Percentiles rank a stretch among this genome's conserved stretches.
These are phyloP conservation scores for Rhodotorula sp. DNA, from an alignment of 1,284 basidiomycete genomes.

Conservation along the genomic window DNA sequence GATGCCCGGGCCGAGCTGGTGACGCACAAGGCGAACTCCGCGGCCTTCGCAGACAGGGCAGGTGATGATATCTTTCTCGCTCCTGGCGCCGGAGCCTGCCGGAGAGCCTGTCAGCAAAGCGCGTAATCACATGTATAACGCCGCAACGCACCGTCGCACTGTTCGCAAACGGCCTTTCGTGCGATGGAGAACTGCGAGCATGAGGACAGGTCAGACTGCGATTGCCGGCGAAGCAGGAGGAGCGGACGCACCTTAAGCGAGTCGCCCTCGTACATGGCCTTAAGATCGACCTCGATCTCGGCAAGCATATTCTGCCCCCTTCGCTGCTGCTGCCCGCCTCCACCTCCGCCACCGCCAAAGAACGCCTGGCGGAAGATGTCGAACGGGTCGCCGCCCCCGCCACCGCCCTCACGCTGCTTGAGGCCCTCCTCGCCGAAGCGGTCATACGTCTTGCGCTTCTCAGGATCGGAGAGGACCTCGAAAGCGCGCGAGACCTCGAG, in stretches of 20 bases:
- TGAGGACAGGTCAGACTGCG: background rate
- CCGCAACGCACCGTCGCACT: slow-evolving; percentile 68
- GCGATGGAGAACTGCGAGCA: slow-evolving; percentile 74
- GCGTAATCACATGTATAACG: too few species aligned
- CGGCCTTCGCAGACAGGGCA: slow-evolving; percentile 79
- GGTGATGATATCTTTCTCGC: slow-evolving; percentile 77
- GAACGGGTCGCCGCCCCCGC: slow-evolving; percentile 75
- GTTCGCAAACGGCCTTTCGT: slow-evolving; percentile 85
- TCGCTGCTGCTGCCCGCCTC: slow-evolving; percentile 65
- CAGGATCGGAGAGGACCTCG: slow-evolving; percentile 80
- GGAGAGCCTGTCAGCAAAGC: background rate
- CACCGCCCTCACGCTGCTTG: slow-evolving; percentile 67
- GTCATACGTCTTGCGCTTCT: slow-evolving; percentile 91
- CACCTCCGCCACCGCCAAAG: slow-evolving; percentile 71
- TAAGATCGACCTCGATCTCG: slow-evolving; percentile 82
- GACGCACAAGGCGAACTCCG: slow-evolving; percentile 78
- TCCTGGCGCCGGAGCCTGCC: slow-evolving; percentile 71
- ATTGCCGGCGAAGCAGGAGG: background rate
- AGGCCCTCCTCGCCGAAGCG: slow-evolving; percentile 74
- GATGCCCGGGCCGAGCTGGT: slow-evolving; percentile 66
- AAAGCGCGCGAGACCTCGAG: slow-evolving; percentile 64
- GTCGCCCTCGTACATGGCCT: slow-evolving; percentile 82
- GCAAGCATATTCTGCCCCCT: slow-evolving; percentile 79
- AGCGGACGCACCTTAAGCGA: slow-evolving; percentile 69
- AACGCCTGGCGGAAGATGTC: slow-evolving; percentile 91